Evolutionary conservation across 2,329 filamentous ascomycete genomes (phyloP), one percentile per base, ranked within the genome.

Genomic region (Lasiodiplodia gonubiensis): DNA sequence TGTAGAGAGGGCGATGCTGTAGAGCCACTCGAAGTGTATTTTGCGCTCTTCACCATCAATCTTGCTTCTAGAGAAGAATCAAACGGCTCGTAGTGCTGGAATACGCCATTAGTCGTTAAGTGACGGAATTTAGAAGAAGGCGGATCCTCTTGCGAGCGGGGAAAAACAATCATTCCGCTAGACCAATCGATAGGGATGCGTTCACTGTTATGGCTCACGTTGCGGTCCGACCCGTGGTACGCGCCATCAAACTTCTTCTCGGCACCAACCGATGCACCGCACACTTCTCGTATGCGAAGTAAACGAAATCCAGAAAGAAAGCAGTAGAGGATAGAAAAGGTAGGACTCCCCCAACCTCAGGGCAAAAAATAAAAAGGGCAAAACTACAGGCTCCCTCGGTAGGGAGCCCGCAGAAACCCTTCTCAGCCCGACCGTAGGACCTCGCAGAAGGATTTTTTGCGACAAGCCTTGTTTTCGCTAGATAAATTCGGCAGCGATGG

Each of bases 1-100:
- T 14, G 68, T 42, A 70, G 35, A 69, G 67, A 74, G 75, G 70
- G 78, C 81, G n/a, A 83, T 78, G 74, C 70, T 83, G 72, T 83
- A 77, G 39, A 11, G 16, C 27, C 12, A 11, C 7, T 18, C n/a
- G n/a, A 21, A 11, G 51, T 16, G 1, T 21, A 3, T 30, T 27
- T 18, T 35, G 10, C 5, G 16, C 7, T n/a, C 21, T 16, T 25
- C 23, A n/a, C 30, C 30, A 33, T 33, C 2, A 30, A 8, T 18
- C 2, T 8, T 16, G 6, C 7, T 42, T 42, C 16, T 42, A 8
- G 39, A n/a, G n/a, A 6, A 42, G 16, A 18, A n/a, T 16, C 14
- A 18, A 42, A 18, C 7, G 39, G 14, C 6, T 33, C 30, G 30
- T 33, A 8, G 30, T 33, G 30, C 10, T 33, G 10, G 30, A 2